Evolutionary conservation across 768 basidiomycete species (phyloP).

Genomic region (Xerocomellus amylosporus): DNA sequence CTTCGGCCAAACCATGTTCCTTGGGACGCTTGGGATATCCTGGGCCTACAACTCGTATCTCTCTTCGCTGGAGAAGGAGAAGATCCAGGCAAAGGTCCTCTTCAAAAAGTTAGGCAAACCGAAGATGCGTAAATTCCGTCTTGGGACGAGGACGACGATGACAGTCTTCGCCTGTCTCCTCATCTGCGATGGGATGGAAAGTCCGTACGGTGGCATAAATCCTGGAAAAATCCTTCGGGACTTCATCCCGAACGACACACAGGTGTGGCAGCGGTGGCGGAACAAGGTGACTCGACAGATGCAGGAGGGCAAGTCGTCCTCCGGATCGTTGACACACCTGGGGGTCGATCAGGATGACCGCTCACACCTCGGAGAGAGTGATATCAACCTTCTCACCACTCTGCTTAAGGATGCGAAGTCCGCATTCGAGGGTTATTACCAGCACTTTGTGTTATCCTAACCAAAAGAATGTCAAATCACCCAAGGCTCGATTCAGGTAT

Average conservation of each 20-base stretch:
- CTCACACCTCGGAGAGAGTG: conserved; percentile 3
- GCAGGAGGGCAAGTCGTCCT: background rate
- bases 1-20: conserved; percentile 37
- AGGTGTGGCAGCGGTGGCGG: conserved; percentile 27
- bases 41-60: conserved; percentile 38
- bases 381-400: conserved; percentile 13
- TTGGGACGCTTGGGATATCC: conserved; percentile 30
- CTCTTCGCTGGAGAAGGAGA: conserved; percentile 37
- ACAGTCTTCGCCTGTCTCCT: conserved; percentile 26
- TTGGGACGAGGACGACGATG: conserved; percentile 23
- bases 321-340: background rate
- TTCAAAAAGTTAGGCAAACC: conserved; percentile 15
- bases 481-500: too few species aligned
- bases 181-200: conserved; percentile 24
- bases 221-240: conserved; percentile 16
- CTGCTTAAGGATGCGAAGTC: conserved; percentile 17
- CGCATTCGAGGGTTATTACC: conserved; percentile 19
- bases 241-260: conserved; percentile 24
- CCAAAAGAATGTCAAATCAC: background rate
- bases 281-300: conserved; percentile 21
- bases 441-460: background rate
- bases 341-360: conserved; percentile 10
- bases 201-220: conserved; percentile 7
- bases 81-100: conserved; percentile 23
- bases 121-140: conserved; percentile 17